These are phyloP conservation scores for Manihot esculenta DNA, from an alignment of 441 rosid genomes.

Conservation along the genomic window DNA sequence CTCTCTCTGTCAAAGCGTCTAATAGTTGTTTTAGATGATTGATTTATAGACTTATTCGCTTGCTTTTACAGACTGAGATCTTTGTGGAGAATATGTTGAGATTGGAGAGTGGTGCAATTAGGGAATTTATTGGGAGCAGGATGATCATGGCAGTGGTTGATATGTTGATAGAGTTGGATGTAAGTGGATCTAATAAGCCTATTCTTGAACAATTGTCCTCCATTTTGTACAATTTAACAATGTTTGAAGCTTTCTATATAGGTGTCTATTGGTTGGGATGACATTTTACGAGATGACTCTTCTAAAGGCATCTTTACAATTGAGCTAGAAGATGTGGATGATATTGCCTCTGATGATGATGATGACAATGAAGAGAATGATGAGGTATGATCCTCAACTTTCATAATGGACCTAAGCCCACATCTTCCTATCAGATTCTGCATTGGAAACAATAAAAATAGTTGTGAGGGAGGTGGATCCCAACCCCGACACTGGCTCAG, in stretches of 20 bases:
- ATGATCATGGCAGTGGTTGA: conserved; percentile 67
- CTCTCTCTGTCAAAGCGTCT: not conserved
- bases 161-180: conserved; percentile 75
- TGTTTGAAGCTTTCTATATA: conserved; percentile 9
- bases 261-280: conserved; percentile 80
- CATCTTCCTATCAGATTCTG: not conserved
- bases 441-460: not conserved
- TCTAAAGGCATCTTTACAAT: conserved; percentile 73
- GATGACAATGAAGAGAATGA: conserved; percentile 11
- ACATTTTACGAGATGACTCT: conserved; percentile 64
- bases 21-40: not conserved
- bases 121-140: conserved; percentile 64
- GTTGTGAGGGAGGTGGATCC: not conserved
- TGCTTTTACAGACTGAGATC: conserved; percentile 36
- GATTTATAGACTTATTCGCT: conserved; percentile 11
- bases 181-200: conserved; percentile 36
- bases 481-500: not conserved
- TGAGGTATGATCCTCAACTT: conserved; percentile 41
- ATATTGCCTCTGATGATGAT: conserved; percentile 33
- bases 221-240: conserved; percentile 4
- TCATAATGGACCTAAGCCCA: not conserved
- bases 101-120: conserved; percentile 66
- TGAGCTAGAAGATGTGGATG: conserved; percentile 64
- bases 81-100: conserved; percentile 76
- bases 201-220: not conserved